phyloP scores from a whole-genome alignment of 768 basidiomycete genomes.

The Tylopilus sp. region DNA sequence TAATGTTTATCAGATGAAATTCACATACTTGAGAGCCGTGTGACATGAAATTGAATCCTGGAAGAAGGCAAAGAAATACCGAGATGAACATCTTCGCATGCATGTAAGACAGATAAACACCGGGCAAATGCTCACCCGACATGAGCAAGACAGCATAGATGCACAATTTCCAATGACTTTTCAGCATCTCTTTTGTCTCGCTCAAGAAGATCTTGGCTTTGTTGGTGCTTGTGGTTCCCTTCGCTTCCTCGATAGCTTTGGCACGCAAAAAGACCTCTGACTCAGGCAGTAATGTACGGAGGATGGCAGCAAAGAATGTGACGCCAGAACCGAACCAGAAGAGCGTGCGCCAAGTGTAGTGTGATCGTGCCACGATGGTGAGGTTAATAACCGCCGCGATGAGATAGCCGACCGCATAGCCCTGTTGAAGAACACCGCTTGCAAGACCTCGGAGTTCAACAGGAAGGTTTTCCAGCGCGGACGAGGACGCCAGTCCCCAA shows the following conservation, averaged over 20 bases:
- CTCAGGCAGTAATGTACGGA: conserved; percentile 74
- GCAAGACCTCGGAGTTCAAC: conserved; percentile 82
- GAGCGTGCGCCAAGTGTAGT: conserved; percentile 63
- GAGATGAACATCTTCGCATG: not conserved
- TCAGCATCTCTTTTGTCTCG: conserved; percentile 76
- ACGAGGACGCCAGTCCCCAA: conserved; percentile 82
- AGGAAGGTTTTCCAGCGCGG: conserved; percentile 86
- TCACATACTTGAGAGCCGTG: conserved; percentile 60
- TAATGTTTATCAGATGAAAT: not conserved
- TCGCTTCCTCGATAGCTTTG: conserved; percentile 47
- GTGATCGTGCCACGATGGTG: conserved; percentile 40
- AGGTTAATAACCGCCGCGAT: conserved; percentile 83
- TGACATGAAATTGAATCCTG: conserved; percentile 75
- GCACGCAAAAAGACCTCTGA: conserved; percentile 69
- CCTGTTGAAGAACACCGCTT: conserved; percentile 83
- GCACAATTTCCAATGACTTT: conserved; percentile 75
- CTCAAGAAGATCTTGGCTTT: conserved; percentile 71
- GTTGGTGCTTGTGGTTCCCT: conserved; percentile 33
- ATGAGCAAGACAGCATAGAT: conserved; percentile 83
- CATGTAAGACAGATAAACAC: not conserved
- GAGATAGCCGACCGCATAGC: conserved; percentile 85
- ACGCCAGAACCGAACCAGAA: conserved; percentile 82
- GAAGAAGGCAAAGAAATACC: no score
- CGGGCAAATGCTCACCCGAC: conserved; percentile 41
- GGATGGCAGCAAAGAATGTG: conserved; percentile 60